Base-by-base conservation (phyloP, 352 stramenopile genomes). In the Phytophthora colocasiae region DNA sequence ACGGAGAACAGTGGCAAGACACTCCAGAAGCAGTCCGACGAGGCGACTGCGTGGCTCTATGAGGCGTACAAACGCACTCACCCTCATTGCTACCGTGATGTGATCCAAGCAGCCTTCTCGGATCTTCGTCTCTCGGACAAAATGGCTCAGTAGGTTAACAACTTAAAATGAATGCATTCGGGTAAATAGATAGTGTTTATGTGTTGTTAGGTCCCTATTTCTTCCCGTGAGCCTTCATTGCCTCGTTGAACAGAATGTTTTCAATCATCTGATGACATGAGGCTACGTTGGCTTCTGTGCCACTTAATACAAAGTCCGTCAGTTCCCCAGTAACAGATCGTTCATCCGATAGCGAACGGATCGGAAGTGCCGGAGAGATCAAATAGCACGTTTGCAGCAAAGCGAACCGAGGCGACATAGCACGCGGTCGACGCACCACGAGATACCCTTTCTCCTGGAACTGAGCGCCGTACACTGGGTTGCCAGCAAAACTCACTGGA, bases 391-490 rank as follows among this genome's bases (percentile, higher is more conserved):
- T 79, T 58, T 87, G 79, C 43, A 91, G 26, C 17, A 89, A 63
- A 44, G 77, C 63, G 52, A 69, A 78, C 12, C 59, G 58, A 46
- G 58, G 41, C 45, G 71, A 68, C 41, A 76, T 74, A 9, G 75
- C 65, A 12, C 52, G 66, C 9, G 75, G 69, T 26, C 73, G 72
- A 59, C 77, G 77, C 46, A 87, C 65, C 22, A 88, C 58, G 29
- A 91, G 71, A 50, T 85, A 91, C 0, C 82, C 78, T 38, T 83
- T 78, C 48, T 91, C 80, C 19, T 75, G 63, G 45, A 89, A 89
- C 49, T 77, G 71, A 4, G 74, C 72, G 0, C 75, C 79, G 5
- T 67, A 39, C 8, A 85, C 58, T 9, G 77, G 72, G 17, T 77
- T 68, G 22, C 73, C 69, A n/a, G 63, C 64, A 61, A 89, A 91